These are phyloP conservation scores for Pichia nakasei DNA, from an alignment of 805 yeast species.

Conservation along the genomic window DNA sequence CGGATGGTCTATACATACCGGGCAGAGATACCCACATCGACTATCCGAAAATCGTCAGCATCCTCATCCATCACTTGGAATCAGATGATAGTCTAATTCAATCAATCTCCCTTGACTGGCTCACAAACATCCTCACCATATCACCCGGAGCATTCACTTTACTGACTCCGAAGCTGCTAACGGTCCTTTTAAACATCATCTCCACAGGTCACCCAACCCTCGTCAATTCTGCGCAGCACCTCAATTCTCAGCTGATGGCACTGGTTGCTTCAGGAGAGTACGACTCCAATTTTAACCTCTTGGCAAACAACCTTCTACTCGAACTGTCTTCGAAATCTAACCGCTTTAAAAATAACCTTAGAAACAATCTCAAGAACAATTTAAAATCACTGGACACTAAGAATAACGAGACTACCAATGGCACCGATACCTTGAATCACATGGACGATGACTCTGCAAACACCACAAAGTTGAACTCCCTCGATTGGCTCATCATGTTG, in stretches of 20 bases:
- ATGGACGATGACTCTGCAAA: neutral
- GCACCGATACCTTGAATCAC: constrained; percentile 32
- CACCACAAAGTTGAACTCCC: constrained; percentile 68
- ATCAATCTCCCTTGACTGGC: constrained; percentile 73
- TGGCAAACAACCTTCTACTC: constrained; percentile 61
- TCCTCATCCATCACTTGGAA: constrained; percentile 72
- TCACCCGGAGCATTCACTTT: constrained; percentile 70
- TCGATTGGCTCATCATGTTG: constrained; percentile 84
- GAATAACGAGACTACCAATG: neutral
- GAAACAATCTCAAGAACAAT: neutral
- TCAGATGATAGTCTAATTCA: constrained; percentile 70
- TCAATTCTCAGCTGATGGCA: constrained; percentile 50
- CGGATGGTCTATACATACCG: constrained; percentile 52
- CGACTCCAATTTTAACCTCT: constrained; percentile 41
- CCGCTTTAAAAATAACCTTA: neutral
- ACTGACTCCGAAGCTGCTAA: constrained; percentile 64
- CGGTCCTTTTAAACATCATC: constrained; percentile 56
- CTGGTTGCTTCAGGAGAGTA: constrained; percentile 31
- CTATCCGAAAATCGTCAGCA: constrained; percentile 70
- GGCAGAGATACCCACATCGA: constrained; percentile 81
- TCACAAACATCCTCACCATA: constrained; percentile 59
- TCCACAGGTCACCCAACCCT: constrained; percentile 44
- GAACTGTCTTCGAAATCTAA: constrained; percentile 40
- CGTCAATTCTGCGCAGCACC: constrained; percentile 43
- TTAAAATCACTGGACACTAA: constrained; percentile 33